These are phyloP conservation scores for Cercospora berteroae DNA, from an alignment of 2,329 filamentous ascomycete species.

Conservation along the genomic window DNA sequence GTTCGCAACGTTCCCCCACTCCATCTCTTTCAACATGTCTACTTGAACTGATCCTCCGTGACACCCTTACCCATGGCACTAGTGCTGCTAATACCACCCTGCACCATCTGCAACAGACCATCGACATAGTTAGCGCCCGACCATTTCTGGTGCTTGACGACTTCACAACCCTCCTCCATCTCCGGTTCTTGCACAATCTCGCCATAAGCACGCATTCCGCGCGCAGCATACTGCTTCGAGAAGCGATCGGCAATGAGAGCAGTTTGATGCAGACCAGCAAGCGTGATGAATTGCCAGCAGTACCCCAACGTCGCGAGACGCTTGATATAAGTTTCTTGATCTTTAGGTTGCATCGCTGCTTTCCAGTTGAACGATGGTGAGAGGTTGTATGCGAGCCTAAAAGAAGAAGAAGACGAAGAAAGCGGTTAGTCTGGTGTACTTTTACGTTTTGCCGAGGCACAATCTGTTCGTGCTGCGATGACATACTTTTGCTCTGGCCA, in stretches of 20 bases:
- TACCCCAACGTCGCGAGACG: constrained; percentile 85
- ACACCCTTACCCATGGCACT: constrained; percentile 97
- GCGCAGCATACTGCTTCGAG: constrained; percentile 67
- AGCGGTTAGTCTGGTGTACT: constrained; percentile 16
- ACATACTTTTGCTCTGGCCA: constrained; percentile 94
- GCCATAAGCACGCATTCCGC: constrained; percentile 92
- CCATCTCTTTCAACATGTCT: neutral
- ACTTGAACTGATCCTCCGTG: constrained; percentile 87
- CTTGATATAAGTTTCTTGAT: constrained; percentile 96
- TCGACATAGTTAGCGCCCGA: constrained; percentile 92
- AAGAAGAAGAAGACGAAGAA: neutral
- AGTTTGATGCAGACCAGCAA: constrained; percentile 92
- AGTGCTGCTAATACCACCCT: constrained; percentile 84
- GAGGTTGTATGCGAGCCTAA: constrained; percentile 91
- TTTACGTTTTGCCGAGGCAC: constrained; percentile 4
- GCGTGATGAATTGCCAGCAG: constrained; percentile 99
- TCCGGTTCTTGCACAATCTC: constrained; percentile 97
- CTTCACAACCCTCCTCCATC: constrained; percentile 85
- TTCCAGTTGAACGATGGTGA: constrained; percentile 99
- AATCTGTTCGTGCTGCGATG: neutral
- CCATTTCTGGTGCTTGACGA: constrained; percentile 99
- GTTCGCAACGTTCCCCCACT: neutral
- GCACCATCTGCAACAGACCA: constrained; percentile 95
- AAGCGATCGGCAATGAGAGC: constrained; percentile 90
- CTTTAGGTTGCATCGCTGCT: constrained; percentile 82